A percentile compares a stretch with the other conserved stretches of the same genome.
Evolutionary conservation across 2,329 filamentous ascomycete species (phyloP).

Genomic region (Microsporum audouinii): DNA sequence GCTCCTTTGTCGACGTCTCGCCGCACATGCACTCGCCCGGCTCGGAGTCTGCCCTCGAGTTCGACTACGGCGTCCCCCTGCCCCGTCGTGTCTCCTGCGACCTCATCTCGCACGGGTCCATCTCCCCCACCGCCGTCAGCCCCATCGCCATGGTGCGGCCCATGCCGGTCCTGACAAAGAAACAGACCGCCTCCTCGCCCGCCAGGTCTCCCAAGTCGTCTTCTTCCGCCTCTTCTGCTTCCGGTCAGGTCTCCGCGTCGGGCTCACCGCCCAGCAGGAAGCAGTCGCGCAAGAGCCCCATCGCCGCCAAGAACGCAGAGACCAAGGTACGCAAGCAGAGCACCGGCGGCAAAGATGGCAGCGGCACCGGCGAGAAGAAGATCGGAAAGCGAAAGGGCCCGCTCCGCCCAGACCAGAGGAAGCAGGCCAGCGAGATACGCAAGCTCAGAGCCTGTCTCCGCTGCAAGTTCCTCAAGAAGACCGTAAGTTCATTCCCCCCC

Average conservation of each 20-base stretch:
- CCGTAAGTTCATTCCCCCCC: slow-evolving; percentile 31
- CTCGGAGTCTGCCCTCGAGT: slow-evolving; percentile 63
- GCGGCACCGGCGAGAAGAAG: slow-evolving; percentile 59
- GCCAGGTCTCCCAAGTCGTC: slow-evolving; percentile 51
- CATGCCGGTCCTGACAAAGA: slow-evolving; percentile 42
- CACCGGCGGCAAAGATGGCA: slow-evolving; percentile 62
- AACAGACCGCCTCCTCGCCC: slow-evolving; percentile 38
- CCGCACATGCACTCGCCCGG: slow-evolving; percentile 72
- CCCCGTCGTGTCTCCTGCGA: slow-evolving; percentile 32
- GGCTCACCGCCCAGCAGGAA: slow-evolving; percentile 57
- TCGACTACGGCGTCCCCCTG: slow-evolving; percentile 28
- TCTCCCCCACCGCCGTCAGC: slow-evolving; percentile 45
- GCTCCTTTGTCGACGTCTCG: slow-evolving; percentile 72
- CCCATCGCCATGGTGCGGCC: slow-evolving; percentile 57
- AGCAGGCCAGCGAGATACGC: slow-evolving; percentile 92
- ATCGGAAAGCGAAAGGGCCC: slow-evolving; percentile 83
- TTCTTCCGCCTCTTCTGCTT: slow-evolving; percentile 40
- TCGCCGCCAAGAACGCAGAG: slow-evolving; percentile 69
- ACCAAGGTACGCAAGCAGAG: slow-evolving; percentile 66
- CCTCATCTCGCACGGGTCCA: slow-evolving; percentile 33
- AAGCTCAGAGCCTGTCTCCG: slow-evolving; percentile 87
- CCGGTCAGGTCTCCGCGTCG: slow-evolving; percentile 31
- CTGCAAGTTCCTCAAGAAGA: slow-evolving; percentile 99
- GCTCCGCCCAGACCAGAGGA: slow-evolving; percentile 81
- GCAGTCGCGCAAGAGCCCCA: slow-evolving; percentile 58